phyloP scores from a whole-genome alignment of 208 protist genomes.

The Crithidia sp. region DNA sequence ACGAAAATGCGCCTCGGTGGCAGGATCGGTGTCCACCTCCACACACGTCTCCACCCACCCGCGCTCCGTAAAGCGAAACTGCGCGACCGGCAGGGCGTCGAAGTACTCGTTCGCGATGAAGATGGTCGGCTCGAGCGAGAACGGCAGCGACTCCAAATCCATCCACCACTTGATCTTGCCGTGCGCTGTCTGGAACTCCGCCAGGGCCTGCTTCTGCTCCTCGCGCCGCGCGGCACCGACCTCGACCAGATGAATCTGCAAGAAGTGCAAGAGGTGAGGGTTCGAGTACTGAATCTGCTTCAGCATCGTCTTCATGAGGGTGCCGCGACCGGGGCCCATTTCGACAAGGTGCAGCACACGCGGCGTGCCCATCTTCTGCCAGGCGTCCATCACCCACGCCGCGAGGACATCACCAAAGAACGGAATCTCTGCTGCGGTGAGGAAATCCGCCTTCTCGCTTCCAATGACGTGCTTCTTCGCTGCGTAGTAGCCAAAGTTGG shows the following conservation, averaged over 20 bases:
- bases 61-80: constrained; percentile 92
- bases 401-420: constrained; percentile 92
- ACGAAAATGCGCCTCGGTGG: constrained; percentile 84
- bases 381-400: constrained; percentile 90
- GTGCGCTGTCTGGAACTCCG: constrained; percentile 84
- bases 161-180: constrained; percentile 92
- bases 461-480: constrained; percentile 89
- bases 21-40: constrained; percentile 89
- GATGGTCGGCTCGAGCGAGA: constrained; percentile 85
- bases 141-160: constrained; percentile 82
- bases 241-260: constrained; percentile 89
- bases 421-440: constrained; percentile 90
- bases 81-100: constrained; percentile 91
- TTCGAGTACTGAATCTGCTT: constrained; percentile 84
- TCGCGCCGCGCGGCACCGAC: constrained; percentile 81
- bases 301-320: constrained; percentile 90
- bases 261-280: constrained; percentile 89
- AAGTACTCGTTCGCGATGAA: constrained; percentile 93
- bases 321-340: constrained; percentile 86
- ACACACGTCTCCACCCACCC: constrained; percentile 93
- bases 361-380: constrained; percentile 93
- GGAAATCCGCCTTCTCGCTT: constrained; percentile 87
- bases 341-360: constrained; percentile 89
- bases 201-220: constrained; percentile 84
- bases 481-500: constrained; percentile 90